These are phyloP conservation scores for Chlamydomonas incerta DNA, from an alignment of 139 green algal genomes.

Conservation along the genomic window DNA sequence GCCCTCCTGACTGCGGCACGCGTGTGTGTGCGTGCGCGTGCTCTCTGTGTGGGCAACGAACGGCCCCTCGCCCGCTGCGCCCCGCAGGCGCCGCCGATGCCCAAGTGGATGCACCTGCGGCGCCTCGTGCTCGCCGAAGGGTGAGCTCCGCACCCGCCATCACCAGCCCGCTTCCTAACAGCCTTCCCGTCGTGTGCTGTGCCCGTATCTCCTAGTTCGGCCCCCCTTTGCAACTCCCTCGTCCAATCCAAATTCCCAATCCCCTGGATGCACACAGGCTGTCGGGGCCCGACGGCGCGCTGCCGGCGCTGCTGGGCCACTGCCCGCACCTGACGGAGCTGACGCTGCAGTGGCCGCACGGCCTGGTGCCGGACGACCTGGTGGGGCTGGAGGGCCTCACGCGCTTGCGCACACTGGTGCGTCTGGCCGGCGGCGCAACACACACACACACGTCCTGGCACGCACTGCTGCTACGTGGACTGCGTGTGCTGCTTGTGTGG, in stretches of 20 bases:
- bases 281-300: neutral
- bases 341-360: neutral
- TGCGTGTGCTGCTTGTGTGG: too few relatives aligned
- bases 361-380: neutral
- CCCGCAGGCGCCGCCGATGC: neutral
- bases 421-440: neutral
- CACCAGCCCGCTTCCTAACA: neutral
- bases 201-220: neutral
- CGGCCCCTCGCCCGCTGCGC: too few relatives aligned
- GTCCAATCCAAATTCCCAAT: neutral
- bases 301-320: neutral
- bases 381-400: neutral
- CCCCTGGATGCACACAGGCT: neutral
- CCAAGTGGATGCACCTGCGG: constrained; percentile 10
- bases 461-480: too few relatives aligned
- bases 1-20: too few relatives aligned
- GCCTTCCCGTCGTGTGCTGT: neutral
- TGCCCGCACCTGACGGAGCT: constrained; percentile 7
- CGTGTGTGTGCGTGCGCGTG: too few relatives aligned
- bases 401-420: constrained; percentile 1
- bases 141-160: neutral
- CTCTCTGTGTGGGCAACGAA: too few relatives aligned
- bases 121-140: neutral
- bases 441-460: too few relatives aligned
- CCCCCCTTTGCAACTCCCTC: neutral